phyloP scores from a whole-genome alignment of 2,329 filamentous ascomycete species.

The Cercospora sp. region DNA sequence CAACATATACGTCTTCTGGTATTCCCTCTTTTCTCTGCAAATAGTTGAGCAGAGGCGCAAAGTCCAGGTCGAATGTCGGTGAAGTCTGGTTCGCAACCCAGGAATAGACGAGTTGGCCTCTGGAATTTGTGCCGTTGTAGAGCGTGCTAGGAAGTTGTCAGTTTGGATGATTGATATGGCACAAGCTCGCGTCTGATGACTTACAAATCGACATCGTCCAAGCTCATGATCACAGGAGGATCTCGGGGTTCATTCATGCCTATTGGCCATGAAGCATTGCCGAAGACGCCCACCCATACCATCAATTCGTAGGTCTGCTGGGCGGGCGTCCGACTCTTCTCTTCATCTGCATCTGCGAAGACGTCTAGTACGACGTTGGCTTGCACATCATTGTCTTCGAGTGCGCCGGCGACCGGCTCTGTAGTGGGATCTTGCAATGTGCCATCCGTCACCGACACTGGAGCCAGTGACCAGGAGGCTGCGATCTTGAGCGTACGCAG shows the following conservation, averaged over 20 bases:
- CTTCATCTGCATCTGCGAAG: constrained; percentile 23
- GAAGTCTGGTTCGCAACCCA: constrained; percentile 26
- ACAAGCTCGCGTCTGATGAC: background rate
- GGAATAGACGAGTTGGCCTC: constrained; percentile 23
- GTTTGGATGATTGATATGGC: background rate
- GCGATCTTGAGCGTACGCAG: constrained; percentile 15
- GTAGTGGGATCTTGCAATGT: constrained; percentile 18
- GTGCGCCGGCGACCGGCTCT: constrained; percentile 4
- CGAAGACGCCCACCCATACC: constrained; percentile 27
- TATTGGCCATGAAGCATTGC: constrained; percentile 19
- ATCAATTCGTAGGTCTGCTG: constrained; percentile 28
- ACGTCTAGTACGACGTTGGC: constrained; percentile 25
- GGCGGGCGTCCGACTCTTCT: constrained; percentile 14
- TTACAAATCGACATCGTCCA: constrained; percentile 20
- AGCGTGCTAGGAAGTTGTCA: constrained; percentile 17
- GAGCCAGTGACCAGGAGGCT: constrained; percentile 22
- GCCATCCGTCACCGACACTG: constrained; percentile 13
- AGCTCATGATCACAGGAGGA: constrained; percentile 14
- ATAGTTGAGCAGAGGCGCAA: constrained; percentile 23
- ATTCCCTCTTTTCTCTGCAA: constrained; percentile 15
- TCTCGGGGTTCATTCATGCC: constrained; percentile 18
- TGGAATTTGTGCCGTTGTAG: constrained; percentile 23
- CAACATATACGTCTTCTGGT: constrained; percentile 20
- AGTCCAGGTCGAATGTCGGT: constrained; percentile 21
- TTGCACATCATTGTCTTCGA: constrained; percentile 19